Evolutionary conservation across 768 basidiomycete genomes (phyloP).

Genomic region (Mycena belliarum): DNA sequence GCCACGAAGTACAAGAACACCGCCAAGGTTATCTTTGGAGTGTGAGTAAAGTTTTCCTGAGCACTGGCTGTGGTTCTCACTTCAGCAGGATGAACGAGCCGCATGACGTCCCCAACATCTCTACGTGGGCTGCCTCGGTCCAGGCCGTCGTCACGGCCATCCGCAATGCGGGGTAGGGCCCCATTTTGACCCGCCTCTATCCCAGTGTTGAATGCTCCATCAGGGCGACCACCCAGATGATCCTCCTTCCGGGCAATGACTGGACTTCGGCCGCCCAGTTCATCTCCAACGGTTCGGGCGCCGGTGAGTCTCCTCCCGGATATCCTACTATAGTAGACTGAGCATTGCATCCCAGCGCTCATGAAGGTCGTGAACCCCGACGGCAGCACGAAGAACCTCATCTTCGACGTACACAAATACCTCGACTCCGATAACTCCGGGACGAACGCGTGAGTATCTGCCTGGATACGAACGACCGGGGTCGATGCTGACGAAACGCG

Average conservation of each 20-base stretch:
- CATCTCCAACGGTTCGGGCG: slow-evolving; percentile 51
- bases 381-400: slow-evolving; percentile 44
- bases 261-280: slow-evolving; percentile 54
- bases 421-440: slow-evolving; percentile 54
- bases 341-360: slow-evolving; percentile 30
- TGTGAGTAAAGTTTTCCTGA: slow-evolving; percentile 35
- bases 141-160: slow-evolving; percentile 67
- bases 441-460: slow-evolving; percentile 26
- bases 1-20: slow-evolving; percentile 49
- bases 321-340: not conserved
- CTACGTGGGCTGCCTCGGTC: slow-evolving; percentile 50
- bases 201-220: not conserved
- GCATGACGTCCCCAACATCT: slow-evolving; percentile 52
- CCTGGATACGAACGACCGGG: not conserved
- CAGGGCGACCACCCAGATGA: slow-evolving; percentile 54
- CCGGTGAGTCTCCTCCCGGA: not conserved
- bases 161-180: slow-evolving; percentile 46
- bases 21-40: slow-evolving; percentile 45
- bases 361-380: slow-evolving; percentile 46
- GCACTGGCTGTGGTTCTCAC: not conserved
- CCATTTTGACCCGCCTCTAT: not conserved
- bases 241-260: slow-evolving; percentile 60
- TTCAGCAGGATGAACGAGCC: slow-evolving; percentile 60
- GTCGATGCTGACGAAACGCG: not conserved
- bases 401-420: slow-evolving; percentile 68